Evolutionary conservation across 306 rosid species (phyloP).

Genomic region (Malus asiatica): DNA sequence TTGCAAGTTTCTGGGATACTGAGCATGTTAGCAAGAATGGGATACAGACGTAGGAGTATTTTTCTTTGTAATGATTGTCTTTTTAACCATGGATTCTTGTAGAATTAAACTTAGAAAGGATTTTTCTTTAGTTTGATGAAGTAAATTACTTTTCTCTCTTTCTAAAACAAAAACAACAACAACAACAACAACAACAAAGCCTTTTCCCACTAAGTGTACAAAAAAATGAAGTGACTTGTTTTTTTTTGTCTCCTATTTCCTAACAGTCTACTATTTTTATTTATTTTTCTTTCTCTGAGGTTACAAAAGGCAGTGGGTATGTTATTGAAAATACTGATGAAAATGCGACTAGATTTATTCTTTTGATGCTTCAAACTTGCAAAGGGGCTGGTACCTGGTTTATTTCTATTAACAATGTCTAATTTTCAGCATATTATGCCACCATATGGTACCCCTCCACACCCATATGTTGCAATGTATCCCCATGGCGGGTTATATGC

Average conservation of each 20-base stretch:
- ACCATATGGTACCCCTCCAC: conserved; percentile 95
- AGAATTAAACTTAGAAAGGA: background rate
- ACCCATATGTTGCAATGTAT: conserved; percentile 98
- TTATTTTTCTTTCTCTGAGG: background rate
- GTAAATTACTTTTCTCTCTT: background rate
- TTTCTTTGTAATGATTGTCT: background rate
- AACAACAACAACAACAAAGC: too few species aligned
- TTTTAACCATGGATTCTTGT: background rate
- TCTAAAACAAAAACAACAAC: background rate
- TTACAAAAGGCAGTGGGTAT: background rate
- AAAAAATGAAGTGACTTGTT: background rate
- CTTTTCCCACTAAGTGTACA: too few species aligned
- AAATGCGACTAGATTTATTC: background rate
- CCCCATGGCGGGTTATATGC: conserved; percentile 98
- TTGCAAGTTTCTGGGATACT: background rate
- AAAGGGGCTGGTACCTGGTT: background rate
- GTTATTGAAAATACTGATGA: background rate
- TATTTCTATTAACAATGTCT: background rate
- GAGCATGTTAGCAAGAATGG: background rate
- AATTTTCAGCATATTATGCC: conserved; percentile 93
- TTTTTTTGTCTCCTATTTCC: background rate
- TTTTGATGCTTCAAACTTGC: background rate
- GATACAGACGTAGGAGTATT: background rate
- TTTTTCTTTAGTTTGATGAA: background rate
- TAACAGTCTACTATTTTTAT: background rate